Evolutionary conservation across 345 rosid genomes (phyloP), one percentile per base, ranked within the genome.

Genomic region (Euclidium syriacum): DNA sequence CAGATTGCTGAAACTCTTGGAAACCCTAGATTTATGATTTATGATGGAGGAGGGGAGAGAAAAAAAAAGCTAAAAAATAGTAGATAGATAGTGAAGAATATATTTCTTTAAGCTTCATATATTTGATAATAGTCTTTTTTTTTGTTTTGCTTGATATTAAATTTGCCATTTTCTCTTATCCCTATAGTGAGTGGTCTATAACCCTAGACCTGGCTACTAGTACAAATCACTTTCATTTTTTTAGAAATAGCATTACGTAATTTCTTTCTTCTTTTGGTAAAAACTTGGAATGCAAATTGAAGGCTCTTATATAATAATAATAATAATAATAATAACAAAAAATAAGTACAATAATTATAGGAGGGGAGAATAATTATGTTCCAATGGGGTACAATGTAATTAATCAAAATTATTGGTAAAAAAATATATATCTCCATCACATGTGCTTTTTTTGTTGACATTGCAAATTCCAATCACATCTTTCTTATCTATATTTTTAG

Each of bases 201-300:
- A 65, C 49, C 73, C 72, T 75, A 78, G 58, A 49, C 59, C 70
- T 27, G 55, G 3, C 48, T 8, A 50, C 11, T 2, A 18, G 24
- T 57, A 35, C 17, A 44, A 19, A 18, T 20, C 10, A 42, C 41
- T 48, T 70, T 30, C 29, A 56, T 11, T 62, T 29, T 27, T 60
- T 12, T 65, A 16, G 48, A 52, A 36, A 16, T 4, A 35, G 64
- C 65, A 75, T 83, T 77, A 84, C 83, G 76, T 64, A 70, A 72
- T 68, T 77, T 64, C 75, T 82, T 86, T 79, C 95, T 86, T 78
- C 78, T 84, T 84, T 84, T 79, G 77, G 95, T 67, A 86, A 79
- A 53, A 48, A 6, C 22, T 16, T 39, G 2, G 3, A 20, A 30
- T 26, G 47, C 20, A 54, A 32, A 20, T 26, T n/a, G 6, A 19